These are phyloP conservation scores for Lachnellula suecica DNA, from an alignment of 2,329 filamentous ascomycete species.

Conservation along the genomic window DNA sequence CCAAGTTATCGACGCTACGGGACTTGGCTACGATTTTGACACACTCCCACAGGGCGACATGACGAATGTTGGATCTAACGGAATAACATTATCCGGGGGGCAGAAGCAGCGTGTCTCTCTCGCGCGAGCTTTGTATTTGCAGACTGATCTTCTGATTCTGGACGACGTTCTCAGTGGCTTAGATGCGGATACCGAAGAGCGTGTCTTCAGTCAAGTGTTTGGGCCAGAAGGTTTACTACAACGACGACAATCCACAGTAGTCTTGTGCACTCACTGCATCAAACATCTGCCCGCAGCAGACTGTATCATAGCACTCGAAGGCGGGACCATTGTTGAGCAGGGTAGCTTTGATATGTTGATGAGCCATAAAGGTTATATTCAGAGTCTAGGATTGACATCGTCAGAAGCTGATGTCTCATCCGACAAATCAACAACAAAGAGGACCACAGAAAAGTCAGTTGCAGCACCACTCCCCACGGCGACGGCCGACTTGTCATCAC, in stretches of 20 bases:
- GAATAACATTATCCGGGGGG: conserved; percentile 13
- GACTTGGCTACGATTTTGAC: conserved; percentile 23
- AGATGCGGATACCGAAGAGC: conserved; percentile 14
- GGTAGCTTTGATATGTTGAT: conserved; percentile 32
- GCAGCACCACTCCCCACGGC: neutral
- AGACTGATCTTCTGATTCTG: conserved; percentile 8
- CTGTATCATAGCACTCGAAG: conserved; percentile 36
- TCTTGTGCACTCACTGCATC: conserved; percentile 34
- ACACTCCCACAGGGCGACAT: conserved; percentile 19
- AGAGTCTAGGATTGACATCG: conserved; percentile 35
- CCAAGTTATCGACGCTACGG: conserved; percentile 23
- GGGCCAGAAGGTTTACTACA: conserved; percentile 6
- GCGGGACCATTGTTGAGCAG: conserved; percentile 37
- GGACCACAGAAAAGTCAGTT: conserved; percentile 11
- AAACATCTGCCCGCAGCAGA: conserved; percentile 35
- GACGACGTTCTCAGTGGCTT: conserved; percentile 26
- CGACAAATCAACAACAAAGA: conserved; percentile 3
- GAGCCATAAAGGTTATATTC: conserved; percentile 23
- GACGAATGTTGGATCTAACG: conserved; percentile 22
- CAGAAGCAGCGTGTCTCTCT: conserved; percentile 26
- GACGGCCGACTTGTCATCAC: neutral
- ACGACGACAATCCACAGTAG: conserved; percentile 30
- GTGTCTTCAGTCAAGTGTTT: conserved; percentile 15
- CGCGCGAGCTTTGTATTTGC: conserved; percentile 13
- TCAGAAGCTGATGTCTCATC: conserved; percentile 8